Conservation (phyloP, 805 yeast genomes). For the Spathaspora gorwiae region DNA sequence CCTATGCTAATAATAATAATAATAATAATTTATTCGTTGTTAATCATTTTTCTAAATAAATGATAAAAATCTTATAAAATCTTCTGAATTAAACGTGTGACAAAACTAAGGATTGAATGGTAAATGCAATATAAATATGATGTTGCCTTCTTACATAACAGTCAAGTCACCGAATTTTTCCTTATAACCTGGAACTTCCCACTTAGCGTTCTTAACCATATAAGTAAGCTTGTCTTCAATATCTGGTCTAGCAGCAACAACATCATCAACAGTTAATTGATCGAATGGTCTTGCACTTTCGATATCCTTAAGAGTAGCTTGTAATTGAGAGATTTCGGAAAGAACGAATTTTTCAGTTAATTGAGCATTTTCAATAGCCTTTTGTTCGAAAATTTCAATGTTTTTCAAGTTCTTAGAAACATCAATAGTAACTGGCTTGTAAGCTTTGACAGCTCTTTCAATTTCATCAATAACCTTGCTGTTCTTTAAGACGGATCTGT, state of each 20-base stretch:
- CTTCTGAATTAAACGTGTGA: no score
- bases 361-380: slow-evolving; percentile 93
- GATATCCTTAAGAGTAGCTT: slow-evolving; percentile 86
- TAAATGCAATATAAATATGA: neutral
- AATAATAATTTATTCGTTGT: neutral
- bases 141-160: slow-evolving; percentile 57
- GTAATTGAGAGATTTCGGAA: slow-evolving; percentile 79
- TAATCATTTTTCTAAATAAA: neutral
- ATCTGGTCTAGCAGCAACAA: slow-evolving; percentile 94
- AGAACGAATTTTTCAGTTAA: slow-evolving; percentile 85
- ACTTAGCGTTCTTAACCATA: slow-evolving; percentile 94
- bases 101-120: neutral
- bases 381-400: slow-evolving; percentile 88
- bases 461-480: slow-evolving; percentile 72
- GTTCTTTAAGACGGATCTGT: slow-evolving; percentile 80
- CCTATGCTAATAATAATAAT: neutral
- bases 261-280: slow-evolving; percentile 93
- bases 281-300: slow-evolving; percentile 97
- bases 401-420: slow-evolving; percentile 85
- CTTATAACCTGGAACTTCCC: slow-evolving; percentile 97
- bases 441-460: slow-evolving; percentile 67
- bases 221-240: slow-evolving; percentile 92
- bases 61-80: no score
- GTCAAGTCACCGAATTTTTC: slow-evolving; percentile 97
- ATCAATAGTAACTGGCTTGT: slow-evolving; percentile 83